These are phyloP conservation scores for Penicillium sp. DNA, from an alignment of 2,329 filamentous ascomycete species.

Conservation along the genomic window DNA sequence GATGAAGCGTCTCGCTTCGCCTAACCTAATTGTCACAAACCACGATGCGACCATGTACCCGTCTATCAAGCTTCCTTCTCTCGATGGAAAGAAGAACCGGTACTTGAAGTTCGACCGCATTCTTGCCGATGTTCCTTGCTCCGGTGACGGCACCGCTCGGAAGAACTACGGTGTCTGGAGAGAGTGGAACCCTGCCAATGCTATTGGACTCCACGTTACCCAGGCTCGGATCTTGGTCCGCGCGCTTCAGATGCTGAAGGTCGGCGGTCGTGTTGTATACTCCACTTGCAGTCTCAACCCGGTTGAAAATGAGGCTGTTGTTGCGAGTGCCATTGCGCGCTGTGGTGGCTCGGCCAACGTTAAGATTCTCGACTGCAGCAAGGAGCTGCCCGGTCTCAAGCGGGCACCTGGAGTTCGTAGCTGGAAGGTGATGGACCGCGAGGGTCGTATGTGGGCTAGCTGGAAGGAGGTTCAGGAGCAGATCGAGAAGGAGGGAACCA, in stretches of 20 bases:
- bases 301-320: constrained; percentile 90
- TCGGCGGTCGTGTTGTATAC: constrained; percentile 90
- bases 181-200: constrained; percentile 86
- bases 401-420: constrained; percentile 68
- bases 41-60: constrained; percentile 96
- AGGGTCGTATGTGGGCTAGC: constrained; percentile 68
- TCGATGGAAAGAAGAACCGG: constrained; percentile 53
- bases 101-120: constrained; percentile 98
- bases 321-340: constrained; percentile 80
- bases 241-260: constrained; percentile 91
- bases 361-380: constrained; percentile 74
- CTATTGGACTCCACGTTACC: constrained; percentile 76
- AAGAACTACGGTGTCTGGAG: constrained; percentile 95
- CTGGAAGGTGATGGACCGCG: constrained; percentile 91
- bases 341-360: constrained; percentile 81
- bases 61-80: constrained; percentile 73
- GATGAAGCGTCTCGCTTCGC: constrained; percentile 92
- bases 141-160: constrained; percentile 84
- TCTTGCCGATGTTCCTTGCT: constrained; percentile 92
- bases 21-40: constrained; percentile 94
- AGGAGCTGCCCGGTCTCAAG: constrained; percentile 70
- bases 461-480: constrained; percentile 77
- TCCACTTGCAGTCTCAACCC: constrained; percentile 99
- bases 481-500: constrained; percentile 56
- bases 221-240: constrained; percentile 87